Base-by-base conservation (phyloP, 2,329 filamentous ascomycete genomes). In the Chalaropsis thielavioides region DNA sequence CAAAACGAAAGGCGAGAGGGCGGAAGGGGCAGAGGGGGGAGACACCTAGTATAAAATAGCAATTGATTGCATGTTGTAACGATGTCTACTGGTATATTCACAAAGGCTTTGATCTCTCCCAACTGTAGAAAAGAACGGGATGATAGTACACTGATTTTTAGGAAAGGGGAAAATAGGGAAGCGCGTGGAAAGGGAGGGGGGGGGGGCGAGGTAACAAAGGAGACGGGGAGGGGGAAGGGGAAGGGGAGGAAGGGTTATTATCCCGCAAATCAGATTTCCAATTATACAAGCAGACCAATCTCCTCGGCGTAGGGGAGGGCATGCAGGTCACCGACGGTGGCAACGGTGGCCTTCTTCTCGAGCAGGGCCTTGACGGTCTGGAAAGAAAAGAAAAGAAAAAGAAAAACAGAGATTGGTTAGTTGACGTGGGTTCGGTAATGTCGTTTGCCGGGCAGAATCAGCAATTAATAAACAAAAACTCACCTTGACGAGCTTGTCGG, bases 231-330 rank as follows among this genome's bases (percentile, higher is more conserved):
- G 46, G 19, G 46, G 8, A 49, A 11, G 15, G 46, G 19, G 46
- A 5, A 49, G 22, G 51, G 27, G 27, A 31, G 51, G 27, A 35
- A 27, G 61, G 40, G 54, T 62, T 58, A 67, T 64, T 62, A 64
- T 67, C 66, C 66, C 64, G 60, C 51, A 51, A 67, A 64, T 63
- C 66, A 67, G 46, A 64, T 62, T 64, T 67, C 70, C 67, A 69
- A 84, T 83, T 95, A 99, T 83, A 96, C 90, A 76, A 87, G 90
- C 74, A 99, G 83, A 71, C 92, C 95, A 75, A 99, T 81, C 74
- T 99, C 94, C 78, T 92, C 89, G 70, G 91, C 94, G 74, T 87
- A 99, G 66, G 94, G 94, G 74, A 99, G 85, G 72, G 87, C 83
- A 76, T 90, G 88, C 71, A 99, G 83, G 75, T 99, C 94, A 76